Evolutionary conservation across 345 rosid genomes (phyloP).

Genomic region (Punica granatum): DNA sequence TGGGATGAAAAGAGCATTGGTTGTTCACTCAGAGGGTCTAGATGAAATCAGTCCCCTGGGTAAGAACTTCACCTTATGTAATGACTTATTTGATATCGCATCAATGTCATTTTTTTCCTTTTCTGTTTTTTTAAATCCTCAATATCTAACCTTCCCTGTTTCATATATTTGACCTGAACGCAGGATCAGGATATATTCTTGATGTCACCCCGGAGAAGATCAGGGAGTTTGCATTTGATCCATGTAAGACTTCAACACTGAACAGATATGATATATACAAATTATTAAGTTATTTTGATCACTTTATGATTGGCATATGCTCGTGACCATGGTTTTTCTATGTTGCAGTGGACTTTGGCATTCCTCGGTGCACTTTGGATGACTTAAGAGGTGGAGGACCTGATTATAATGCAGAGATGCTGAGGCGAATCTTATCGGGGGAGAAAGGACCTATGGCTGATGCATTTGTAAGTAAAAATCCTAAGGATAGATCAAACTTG

Average conservation of each 20-base stretch:
- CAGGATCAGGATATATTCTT: slow-evolving; percentile 70
- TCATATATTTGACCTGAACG: slow-evolving; percentile 4
- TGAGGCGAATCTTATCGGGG: slow-evolving; percentile 68
- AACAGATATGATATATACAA: neutral
- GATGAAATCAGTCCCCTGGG: slow-evolving; percentile 98
- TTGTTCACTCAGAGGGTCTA: slow-evolving; percentile 91
- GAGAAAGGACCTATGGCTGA: slow-evolving; percentile 76
- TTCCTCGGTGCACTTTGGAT: slow-evolving; percentile 78
- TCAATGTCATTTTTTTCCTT: neutral
- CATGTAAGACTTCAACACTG: slow-evolving; percentile 35
- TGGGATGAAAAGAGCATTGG: slow-evolving; percentile 90
- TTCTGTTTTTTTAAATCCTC: neutral
- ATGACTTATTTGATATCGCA: neutral
- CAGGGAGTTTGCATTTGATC: slow-evolving; percentile 76
- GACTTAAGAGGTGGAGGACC: slow-evolving; percentile 79
- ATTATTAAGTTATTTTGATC: neutral
- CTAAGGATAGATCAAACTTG: neutral
- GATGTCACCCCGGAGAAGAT: slow-evolving; percentile 65
- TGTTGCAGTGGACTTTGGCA: slow-evolving; percentile 74
- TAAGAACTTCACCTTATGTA: slow-evolving; percentile 19
- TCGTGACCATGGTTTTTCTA: slow-evolving; percentile 5
- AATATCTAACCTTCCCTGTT: neutral
- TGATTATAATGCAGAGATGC: slow-evolving; percentile 55
- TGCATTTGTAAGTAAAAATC: slow-evolving; percentile 49
- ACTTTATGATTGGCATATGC: neutral